Percentiles rank a stretch among this genome's conserved stretches.
phyloP scores from a whole-genome alignment of 2,329 filamentous ascomycete genomes.

The Ilyonectria sp. region DNA sequence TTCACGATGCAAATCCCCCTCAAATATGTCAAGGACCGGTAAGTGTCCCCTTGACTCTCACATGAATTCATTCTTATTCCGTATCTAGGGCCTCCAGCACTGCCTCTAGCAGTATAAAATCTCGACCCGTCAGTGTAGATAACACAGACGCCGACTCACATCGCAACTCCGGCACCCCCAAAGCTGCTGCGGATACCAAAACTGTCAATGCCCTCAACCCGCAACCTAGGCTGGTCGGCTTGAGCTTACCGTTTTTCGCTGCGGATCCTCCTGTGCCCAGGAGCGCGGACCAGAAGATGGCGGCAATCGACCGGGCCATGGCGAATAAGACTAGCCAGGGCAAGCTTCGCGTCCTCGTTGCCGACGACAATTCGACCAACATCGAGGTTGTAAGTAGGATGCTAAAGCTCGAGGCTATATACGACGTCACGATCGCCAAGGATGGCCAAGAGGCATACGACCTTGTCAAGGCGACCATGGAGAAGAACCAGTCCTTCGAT shows the following conservation, averaged over 20 bases:
- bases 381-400: conserved; percentile 73
- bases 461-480: conserved; percentile 86
- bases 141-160: conserved; percentile 58
- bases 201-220: conserved; percentile 67
- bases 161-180: conserved; percentile 48
- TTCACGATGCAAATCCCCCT: conserved; percentile 90
- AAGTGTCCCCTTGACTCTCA: background rate
- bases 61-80: conserved; percentile 31
- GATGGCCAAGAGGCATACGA: conserved; percentile 91
- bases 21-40: conserved; percentile 78
- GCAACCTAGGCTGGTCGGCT: conserved; percentile 84
- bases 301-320: conserved; percentile 76
- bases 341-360: conserved; percentile 86
- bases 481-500: conserved; percentile 80
- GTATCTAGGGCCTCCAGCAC: conserved; percentile 65
- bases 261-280: conserved; percentile 55
- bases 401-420: conserved; percentile 84
- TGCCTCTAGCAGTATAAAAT: conserved; percentile 68
- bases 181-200: conserved; percentile 48
- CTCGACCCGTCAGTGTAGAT: conserved; percentile 63
- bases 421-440: conserved; percentile 90
- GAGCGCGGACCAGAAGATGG: conserved; percentile 72
- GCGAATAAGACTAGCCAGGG: conserved; percentile 71
- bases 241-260: conserved; percentile 87
- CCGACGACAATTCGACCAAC: conserved; percentile 77